Base-by-base conservation (phyloP, 371 early-diverging fungal genomes). In the Lichtheimia ornata region DNA sequence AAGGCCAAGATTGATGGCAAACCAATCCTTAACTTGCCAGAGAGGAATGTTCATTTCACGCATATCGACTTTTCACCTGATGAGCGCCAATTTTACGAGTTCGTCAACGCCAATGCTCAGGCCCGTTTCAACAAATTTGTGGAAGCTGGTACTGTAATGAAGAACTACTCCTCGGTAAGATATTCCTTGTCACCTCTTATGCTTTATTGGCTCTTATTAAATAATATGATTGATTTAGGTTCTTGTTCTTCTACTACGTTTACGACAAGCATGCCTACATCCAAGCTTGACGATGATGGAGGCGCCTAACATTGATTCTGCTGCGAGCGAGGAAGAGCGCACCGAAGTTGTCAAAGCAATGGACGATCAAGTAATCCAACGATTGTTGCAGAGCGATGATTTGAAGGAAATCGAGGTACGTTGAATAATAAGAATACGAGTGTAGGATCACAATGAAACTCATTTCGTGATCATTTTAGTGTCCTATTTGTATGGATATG, bases 31-130 rank as follows among this genome's bases (percentile, higher is more conserved):
- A 47, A 73, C 0, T 76, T 91, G 5, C 90, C 91, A 0, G 72
- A 69, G 3, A 79, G 88, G 24, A 79, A 79, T 42, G 84, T 90
- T 3, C 65, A 83, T 7, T 72, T 85, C 59, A 77, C 75, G 0
- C 67, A 74, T n/a, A 73, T 83, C 11, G 77, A 81, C 4, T 89
- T 92, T 54, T 65, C 83, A 0, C 40, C 44, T 0, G 76, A 77
- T n/a, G 93, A 92, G 59, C 73, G 83, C 1, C 67, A 72, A 12
- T 88, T 86, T 56, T 92, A 92, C 64, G 68, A 73, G 1, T 73
- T 74, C 22, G 60, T 91, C 18, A 84, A 88, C 50, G 66, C 59
- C 20, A 74, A 74, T 28, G 82, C 77, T 6, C 76, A 77, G 18
- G 73, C 73, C 3, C 63, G 74, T 0, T 88, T 88, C 60, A 83